Conservation (phyloP, 2,329 filamentous ascomycete genomes). For the Penicillium sp. region DNA sequence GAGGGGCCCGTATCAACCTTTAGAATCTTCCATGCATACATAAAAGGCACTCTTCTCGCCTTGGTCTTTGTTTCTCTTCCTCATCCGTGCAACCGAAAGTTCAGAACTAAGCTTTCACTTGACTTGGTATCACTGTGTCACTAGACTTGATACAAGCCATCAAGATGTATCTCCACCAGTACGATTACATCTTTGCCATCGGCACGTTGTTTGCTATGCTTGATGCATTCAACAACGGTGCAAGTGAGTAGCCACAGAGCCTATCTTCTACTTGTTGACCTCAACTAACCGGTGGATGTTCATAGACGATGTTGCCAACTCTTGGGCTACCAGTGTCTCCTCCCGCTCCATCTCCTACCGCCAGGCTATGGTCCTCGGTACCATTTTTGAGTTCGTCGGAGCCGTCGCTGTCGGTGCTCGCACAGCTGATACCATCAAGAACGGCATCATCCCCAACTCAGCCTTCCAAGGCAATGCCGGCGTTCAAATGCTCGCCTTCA, state of each 20-base stretch:
- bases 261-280: background rate
- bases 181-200: slow-evolving; percentile 71
- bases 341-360: slow-evolving; percentile 60
- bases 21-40: slow-evolving; percentile 7
- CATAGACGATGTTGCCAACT: slow-evolving; percentile 73
- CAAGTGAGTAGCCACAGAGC: slow-evolving; percentile 56
- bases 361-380: slow-evolving; percentile 50
- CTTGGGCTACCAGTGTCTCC: slow-evolving; percentile 78
- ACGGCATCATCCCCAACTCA: slow-evolving; percentile 65
- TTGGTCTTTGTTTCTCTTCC: background rate
- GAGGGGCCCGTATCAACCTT: background rate
- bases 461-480: slow-evolving; percentile 62
- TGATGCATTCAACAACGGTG: slow-evolving; percentile 76
- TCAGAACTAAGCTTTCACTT: slow-evolving; percentile 4
- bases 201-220: slow-evolving; percentile 75
- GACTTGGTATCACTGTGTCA: background rate
- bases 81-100: background rate
- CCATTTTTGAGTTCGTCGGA: slow-evolving; percentile 67
- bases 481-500: slow-evolving; percentile 64
- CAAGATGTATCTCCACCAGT: slow-evolving; percentile 61
- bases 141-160: slow-evolving; percentile 6
- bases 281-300: background rate
- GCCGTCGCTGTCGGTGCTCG: slow-evolving; percentile 67
- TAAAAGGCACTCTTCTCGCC: slow-evolving; percentile 3
- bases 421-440: slow-evolving; percentile 77